Conservation (phyloP, 2,329 filamentous ascomycete species). For the Pseudogymnoascus sp. region DNA sequence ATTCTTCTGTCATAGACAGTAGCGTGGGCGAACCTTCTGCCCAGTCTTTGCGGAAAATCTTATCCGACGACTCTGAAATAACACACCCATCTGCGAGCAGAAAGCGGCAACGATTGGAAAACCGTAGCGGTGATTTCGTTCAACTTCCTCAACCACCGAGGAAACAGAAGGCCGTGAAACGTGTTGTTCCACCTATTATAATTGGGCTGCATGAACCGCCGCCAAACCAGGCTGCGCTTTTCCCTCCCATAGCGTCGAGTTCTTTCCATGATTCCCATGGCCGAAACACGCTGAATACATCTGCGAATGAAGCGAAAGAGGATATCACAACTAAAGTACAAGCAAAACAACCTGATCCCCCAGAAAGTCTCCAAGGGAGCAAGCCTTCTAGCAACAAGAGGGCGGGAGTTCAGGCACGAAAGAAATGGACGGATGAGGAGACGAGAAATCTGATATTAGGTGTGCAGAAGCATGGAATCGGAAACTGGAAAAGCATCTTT, state of each 20-base stretch:
- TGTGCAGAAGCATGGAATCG: constrained; percentile 55
- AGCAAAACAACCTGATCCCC: neutral
- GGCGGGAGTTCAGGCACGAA: constrained; percentile 48
- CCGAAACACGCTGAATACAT: constrained; percentile 29
- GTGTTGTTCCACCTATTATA: constrained; percentile 57
- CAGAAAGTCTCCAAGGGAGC: constrained; percentile 29
- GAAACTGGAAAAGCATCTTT: constrained; percentile 58
- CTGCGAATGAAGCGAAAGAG: constrained; percentile 14
- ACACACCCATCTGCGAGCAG: constrained; percentile 34
- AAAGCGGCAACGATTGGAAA: constrained; percentile 44
- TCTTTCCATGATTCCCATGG: constrained; percentile 46
- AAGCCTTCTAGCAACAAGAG: constrained; percentile 31
- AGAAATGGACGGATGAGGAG: constrained; percentile 60
- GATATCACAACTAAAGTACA: neutral
- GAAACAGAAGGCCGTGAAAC: constrained; percentile 52
- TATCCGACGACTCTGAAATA: constrained; percentile 26
- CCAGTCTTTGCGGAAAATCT: constrained; percentile 29
- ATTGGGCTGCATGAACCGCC: constrained; percentile 57
- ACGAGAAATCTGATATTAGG: constrained; percentile 56
- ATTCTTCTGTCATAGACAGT: constrained; percentile 14
- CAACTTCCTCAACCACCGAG: constrained; percentile 58
- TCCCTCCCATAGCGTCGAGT: constrained; percentile 54
- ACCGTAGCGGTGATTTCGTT: constrained; percentile 53
- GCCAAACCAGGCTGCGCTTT: constrained; percentile 49
- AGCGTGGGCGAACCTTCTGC: constrained; percentile 27